Conservation (phyloP, 495 filamentous ascomycete genomes). For the Penicillium mononematosum region DNA sequence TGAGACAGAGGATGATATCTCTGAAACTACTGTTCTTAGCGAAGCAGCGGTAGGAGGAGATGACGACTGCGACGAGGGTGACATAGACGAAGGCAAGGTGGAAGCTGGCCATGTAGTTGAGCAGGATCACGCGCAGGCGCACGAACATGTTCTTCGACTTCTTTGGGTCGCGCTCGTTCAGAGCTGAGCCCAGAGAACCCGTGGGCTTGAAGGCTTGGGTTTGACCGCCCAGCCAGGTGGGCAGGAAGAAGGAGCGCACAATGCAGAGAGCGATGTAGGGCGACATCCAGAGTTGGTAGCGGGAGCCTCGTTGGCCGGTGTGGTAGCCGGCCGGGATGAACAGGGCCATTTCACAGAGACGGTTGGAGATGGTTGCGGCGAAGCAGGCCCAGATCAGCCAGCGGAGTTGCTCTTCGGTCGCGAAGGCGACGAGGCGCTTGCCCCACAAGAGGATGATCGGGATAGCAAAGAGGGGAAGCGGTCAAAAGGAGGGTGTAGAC, state of each 20-base stretch:
- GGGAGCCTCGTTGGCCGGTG: constrained; percentile 41
- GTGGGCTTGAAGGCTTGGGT: constrained; percentile 40
- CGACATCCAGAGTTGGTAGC: constrained; percentile 47
- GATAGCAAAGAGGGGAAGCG: constrained; percentile 43
- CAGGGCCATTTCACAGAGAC: constrained; percentile 43
- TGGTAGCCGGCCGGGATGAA: constrained; percentile 47
- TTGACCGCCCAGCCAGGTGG: constrained; percentile 41
- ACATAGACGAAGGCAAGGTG: constrained; percentile 42
- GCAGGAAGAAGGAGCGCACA: constrained; percentile 45
- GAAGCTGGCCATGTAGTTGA: constrained; percentile 41
- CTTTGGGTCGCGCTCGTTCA: constrained; percentile 37
- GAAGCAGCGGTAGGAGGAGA: constrained; percentile 40
- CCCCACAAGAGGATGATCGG: constrained; percentile 48
- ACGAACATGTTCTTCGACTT: constrained; percentile 30
- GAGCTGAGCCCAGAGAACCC: constrained; percentile 31
- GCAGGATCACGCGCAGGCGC: constrained; percentile 31
- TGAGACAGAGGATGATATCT: constrained; percentile 36
- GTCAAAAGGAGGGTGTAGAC: constrained; percentile 44
- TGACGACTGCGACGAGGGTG: constrained; percentile 36
- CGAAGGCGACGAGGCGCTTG: constrained; percentile 44
- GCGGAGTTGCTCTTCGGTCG: constrained; percentile 42
- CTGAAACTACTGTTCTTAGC: constrained; percentile 24
- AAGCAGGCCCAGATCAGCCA: constrained; percentile 51
- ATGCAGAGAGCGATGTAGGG: constrained; percentile 46
- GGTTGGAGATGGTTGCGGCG: constrained; percentile 38